Evolutionary conservation across 371 early-diverging fungal genomes (phyloP), one percentile per base, ranked within the genome.

Genomic region (Zopfochytrium polystomum): DNA sequence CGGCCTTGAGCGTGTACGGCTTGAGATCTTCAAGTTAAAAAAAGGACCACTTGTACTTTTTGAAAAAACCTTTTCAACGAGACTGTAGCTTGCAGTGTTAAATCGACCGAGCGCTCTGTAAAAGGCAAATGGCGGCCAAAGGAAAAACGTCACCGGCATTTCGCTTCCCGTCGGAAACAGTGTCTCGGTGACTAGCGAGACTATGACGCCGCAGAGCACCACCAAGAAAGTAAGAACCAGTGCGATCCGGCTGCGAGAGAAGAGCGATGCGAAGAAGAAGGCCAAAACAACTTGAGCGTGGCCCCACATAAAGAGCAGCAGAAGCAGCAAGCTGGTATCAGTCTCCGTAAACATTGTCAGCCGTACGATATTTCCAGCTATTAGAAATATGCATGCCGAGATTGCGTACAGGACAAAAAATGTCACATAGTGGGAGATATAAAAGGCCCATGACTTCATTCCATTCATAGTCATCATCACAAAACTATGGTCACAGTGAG

Each of bases 81-180:
- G 29, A 77, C 73, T 45, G 86, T 84, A 68, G 64, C 82, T 63
- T 82, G 80, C 32, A 65, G 60, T 18, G 77, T 80, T 83, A 55
- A 87, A 65, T 13, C 76, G 52, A 7, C 66, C 60, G 44, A 88
- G 66, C 3, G 77, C 78, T 7, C 73, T 62, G 71, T 85, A 88
- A 70, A 88, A 87, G 11, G 87, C 87, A 68, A 88, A 87, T 2
- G 85, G 84, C 2, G 88, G 87, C 87, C 88, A 89, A 53, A 85
- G 55, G 71, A 79, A 83, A 68, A 80, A 18, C n/a, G n/a, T n/a
- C 67, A 27, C 20, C 27, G 84, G 65, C 33, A 63, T 9, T 51
- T 58, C 31, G 42, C 25, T n/a, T 45, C 55, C 54, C 34, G 47
- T 63, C 52, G n/a, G 58, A 56, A 67, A 80, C 45, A 85, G 66